Conservation (phyloP, 2,329 filamentous ascomycete genomes). For the Immersiporthe knoxdaviesiana region DNA sequence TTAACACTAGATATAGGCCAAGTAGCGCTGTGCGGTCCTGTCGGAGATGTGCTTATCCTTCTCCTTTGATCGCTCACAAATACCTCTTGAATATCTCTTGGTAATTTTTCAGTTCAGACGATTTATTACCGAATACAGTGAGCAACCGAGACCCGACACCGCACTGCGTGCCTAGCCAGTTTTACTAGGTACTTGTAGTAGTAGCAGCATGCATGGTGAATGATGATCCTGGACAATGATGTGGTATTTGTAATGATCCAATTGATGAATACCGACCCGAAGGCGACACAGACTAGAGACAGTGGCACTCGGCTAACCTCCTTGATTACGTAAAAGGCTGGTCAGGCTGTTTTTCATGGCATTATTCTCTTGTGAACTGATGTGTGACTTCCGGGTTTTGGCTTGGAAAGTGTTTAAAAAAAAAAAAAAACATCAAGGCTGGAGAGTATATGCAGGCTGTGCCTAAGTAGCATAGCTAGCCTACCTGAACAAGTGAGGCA, state of each 20-base stretch:
- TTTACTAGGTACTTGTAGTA: too few species aligned
- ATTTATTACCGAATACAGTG: not conserved
- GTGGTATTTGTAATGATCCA: not conserved
- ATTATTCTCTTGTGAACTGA: not conserved
- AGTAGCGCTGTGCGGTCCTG: not conserved
- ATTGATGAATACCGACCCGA: not conserved
- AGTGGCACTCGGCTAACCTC: not conserved
- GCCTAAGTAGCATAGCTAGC: not conserved
- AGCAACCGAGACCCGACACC: not conserved
- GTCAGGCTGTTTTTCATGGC: not conserved
- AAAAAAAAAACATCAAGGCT: not conserved
- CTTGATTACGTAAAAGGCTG: not conserved
- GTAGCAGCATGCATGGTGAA: not conserved
- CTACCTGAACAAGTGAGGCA: not conserved
- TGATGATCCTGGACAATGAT: not conserved
- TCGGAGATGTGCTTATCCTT: not conserved
- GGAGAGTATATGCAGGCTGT: too few species aligned
- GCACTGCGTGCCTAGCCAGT: not conserved
- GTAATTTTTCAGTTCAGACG: not conserved
- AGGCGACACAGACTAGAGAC: not conserved
- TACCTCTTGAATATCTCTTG: not conserved
- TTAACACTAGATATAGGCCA: not conserved
- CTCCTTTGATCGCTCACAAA: not conserved
- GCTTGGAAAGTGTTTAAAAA: too few species aligned
- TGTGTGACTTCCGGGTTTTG: not conserved